Conservation (phyloP, 2,329 filamentous ascomycete species). For the Lachnellula arida region DNA sequence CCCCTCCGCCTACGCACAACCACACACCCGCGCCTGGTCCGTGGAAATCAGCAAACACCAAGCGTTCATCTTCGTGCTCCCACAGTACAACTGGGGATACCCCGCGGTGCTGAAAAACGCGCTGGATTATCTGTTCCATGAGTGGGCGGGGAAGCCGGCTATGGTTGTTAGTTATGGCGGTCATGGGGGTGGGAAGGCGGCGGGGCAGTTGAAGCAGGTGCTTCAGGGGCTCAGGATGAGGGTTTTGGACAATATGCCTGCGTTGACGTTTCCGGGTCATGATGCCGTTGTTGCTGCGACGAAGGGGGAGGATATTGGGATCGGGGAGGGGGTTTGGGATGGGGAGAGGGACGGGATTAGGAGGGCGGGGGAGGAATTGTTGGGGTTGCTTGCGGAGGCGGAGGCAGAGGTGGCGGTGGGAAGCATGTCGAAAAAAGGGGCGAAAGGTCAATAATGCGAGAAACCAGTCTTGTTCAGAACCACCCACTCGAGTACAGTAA, state of each 20-base stretch:
- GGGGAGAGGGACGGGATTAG: background rate
- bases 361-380: background rate
- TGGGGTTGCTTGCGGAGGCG: background rate
- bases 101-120: constrained; percentile 44
- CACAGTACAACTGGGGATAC: constrained; percentile 43
- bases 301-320: constrained; percentile 31
- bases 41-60: constrained; percentile 31
- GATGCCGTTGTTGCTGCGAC: constrained; percentile 20
- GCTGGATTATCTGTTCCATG: constrained; percentile 43
- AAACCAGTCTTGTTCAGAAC: too few species aligned
- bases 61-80: constrained; percentile 39
- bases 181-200: constrained; percentile 36
- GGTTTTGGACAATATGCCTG: constrained; percentile 28
- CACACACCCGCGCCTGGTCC: constrained; percentile 36
- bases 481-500: too few species aligned
- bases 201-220: constrained; percentile 33
- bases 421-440: too few species aligned
- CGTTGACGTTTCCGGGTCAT: constrained; percentile 29
- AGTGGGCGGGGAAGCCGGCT: constrained; percentile 42
- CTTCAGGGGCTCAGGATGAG: constrained; percentile 35
- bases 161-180: constrained; percentile 43
- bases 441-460: too few species aligned
- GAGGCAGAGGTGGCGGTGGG: too few species aligned
- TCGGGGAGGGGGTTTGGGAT: constrained; percentile 7
- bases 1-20: constrained; percentile 32